Evolutionary conservation across 2,329 filamentous ascomycete species (phyloP).

Genomic region (Claviceps sp.): DNA sequence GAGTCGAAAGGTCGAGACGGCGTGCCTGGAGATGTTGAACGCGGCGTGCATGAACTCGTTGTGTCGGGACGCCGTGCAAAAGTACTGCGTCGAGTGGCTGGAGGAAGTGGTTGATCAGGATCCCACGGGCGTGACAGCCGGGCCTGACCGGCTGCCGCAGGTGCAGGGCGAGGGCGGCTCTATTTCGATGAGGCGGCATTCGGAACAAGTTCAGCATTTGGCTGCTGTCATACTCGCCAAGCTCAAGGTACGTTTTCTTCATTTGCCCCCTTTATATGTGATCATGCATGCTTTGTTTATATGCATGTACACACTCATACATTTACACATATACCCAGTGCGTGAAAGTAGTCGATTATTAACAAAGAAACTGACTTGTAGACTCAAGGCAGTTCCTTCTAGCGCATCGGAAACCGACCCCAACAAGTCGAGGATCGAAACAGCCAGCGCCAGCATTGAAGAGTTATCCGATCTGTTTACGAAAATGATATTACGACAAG

Average conservation of each 20-base stretch:
- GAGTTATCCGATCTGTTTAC: slow-evolving; percentile 52
- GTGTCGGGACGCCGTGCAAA: slow-evolving; percentile 72
- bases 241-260: slow-evolving; percentile 33
- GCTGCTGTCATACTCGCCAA: slow-evolving; percentile 70
- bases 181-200: slow-evolving; percentile 48
- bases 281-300: background rate
- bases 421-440: slow-evolving; percentile 31
- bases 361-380: slow-evolving; percentile 34
- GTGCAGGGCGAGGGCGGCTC: slow-evolving; percentile 47
- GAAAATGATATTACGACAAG: slow-evolving; percentile 49
- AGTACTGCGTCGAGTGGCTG: slow-evolving; percentile 78
- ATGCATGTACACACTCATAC: background rate
- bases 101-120: slow-evolving; percentile 69
- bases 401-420: slow-evolving; percentile 25
- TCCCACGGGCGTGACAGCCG: slow-evolving; percentile 39
- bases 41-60: slow-evolving; percentile 75
- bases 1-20: slow-evolving; percentile 73
- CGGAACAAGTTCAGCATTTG: slow-evolving; percentile 46
- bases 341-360: slow-evolving; percentile 9
- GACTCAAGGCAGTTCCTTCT: slow-evolving; percentile 40
- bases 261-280: background rate
- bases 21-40: slow-evolving; percentile 79
- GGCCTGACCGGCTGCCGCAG: slow-evolving; percentile 38
- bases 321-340: background rate
- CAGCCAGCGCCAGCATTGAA: slow-evolving; percentile 48